Evolutionary conservation across 2,329 filamentous ascomycete species (phyloP), one percentile per base, ranked within the genome.

Genomic region (Nothophoma quercina): DNA sequence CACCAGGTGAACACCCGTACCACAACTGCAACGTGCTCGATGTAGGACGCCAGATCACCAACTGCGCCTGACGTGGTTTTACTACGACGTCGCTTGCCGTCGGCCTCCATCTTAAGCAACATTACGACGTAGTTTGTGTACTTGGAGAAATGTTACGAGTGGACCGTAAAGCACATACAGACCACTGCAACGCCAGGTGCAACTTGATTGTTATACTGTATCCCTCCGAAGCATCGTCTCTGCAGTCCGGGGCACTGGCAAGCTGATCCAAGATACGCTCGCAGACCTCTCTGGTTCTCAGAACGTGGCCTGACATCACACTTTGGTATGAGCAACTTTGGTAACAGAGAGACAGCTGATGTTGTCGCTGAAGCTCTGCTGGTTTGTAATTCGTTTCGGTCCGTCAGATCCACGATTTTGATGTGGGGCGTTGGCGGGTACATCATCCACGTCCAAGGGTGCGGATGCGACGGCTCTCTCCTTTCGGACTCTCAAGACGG

Each of bases 381-480:
- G 51, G 46, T 44, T 25, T 28, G 22, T 39, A 48, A 36, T 55
- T 43, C 19, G 25, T 57, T 56, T 53, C 36, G 57, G 57, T 33
- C 51, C 34, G 40, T 36, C 21, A 28, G 36, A 46, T 55, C 35
- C 51, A 46, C 21, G 51, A 51, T 45, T 48, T 51, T 52, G 36
- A 28, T 32, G 49, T 42, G 42, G 55, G 51, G 51, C 50, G 51
- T 40, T 45, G 56, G 47, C 25, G 46, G 44, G 51, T 26, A 44
- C 36, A 51, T 38, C 41, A 45, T 32, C 33, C 39, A 43, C 19
- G 13, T 25, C 33, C 44, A 30, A 23, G 10, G 9, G 15, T 41
- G 44, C 53, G 57, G 54, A 45, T 59, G 44, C 26, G 55, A 59
- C 54, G 58, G 59, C 60, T 51, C 19, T 38, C 52, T 53, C 23